Conservation (phyloP, 305 asterid species). For the Salvia sclarea region DNA sequence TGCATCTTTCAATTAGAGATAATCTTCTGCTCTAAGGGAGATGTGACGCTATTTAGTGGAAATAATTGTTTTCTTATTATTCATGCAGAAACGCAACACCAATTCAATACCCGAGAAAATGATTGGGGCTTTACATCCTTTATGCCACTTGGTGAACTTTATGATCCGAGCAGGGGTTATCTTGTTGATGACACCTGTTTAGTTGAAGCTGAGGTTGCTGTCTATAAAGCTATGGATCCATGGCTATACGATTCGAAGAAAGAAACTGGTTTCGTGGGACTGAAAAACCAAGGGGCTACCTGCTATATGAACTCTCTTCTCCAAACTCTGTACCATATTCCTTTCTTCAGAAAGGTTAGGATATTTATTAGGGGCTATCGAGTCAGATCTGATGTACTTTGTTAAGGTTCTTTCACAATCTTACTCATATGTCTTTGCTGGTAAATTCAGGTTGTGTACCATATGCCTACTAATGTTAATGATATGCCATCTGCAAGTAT, state of each 20-base stretch:
- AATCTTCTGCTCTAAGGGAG: background rate
- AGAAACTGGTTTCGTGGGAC: conserved; percentile 68
- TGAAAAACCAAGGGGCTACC: conserved; percentile 69
- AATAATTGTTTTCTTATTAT: conserved; percentile 19
- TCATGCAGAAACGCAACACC: conserved; percentile 53
- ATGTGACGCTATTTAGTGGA: background rate
- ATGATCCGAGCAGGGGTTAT: conserved; percentile 54
- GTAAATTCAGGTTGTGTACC: conserved; percentile 56
- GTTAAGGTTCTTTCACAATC: conserved; percentile 14
- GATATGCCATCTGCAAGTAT: conserved; percentile 61
- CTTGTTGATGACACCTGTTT: conserved; percentile 52
- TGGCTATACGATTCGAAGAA: conserved; percentile 56
- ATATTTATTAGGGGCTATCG: conserved; percentile 26
- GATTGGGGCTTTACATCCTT: conserved; percentile 68
- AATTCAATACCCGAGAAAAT: conserved; percentile 57
- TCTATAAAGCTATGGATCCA: conserved; percentile 43
- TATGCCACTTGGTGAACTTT: conserved; percentile 52
- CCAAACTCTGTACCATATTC: conserved; percentile 61
- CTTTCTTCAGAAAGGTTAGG: conserved; percentile 65
- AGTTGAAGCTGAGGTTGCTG: conserved; percentile 59
- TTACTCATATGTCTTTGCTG: conserved; percentile 30
- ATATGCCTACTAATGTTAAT: conserved; percentile 55
- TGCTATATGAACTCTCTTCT: conserved; percentile 71
- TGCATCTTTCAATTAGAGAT: conserved; percentile 18
- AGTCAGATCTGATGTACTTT: conserved; percentile 20